A percentile compares a stretch with the other conserved stretches of the same genome.
phyloP scores from a whole-genome alignment of 1,284 basidiomycete species.

The Vanrija sp. region DNA sequence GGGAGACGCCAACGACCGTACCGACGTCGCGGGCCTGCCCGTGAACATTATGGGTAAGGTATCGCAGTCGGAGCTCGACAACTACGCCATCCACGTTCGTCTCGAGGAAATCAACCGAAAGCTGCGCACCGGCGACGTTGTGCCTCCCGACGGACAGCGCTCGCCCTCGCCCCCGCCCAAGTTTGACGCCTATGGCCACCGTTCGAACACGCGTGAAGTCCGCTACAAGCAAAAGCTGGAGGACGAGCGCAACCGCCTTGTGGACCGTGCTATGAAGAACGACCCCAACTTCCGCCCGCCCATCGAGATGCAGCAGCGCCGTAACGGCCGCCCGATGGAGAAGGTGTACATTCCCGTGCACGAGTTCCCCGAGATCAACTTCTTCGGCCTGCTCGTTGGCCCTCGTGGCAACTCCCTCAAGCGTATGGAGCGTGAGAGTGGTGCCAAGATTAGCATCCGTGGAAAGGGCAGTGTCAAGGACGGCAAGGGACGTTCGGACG shows the following conservation, averaged over 20 bases:
- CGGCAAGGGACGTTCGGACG: slow-evolving; percentile 90
- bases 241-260: slow-evolving; percentile 88
- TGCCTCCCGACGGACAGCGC: slow-evolving; percentile 91
- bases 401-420: slow-evolving; percentile 98
- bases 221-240: slow-evolving; percentile 97
- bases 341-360: slow-evolving; percentile 99
- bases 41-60: slow-evolving; percentile 90
- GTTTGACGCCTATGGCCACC: slow-evolving; percentile 92
- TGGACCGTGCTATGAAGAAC: slow-evolving; percentile 93
- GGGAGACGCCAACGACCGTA: slow-evolving; percentile 76
- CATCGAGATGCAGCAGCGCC: slow-evolving; percentile 75
- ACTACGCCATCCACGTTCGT: slow-evolving; percentile 88
- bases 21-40: slow-evolving; percentile 81
- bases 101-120: slow-evolving; percentile 97
- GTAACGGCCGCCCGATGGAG: slow-evolving; percentile 84
- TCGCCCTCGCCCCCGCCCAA: slow-evolving; percentile 96
- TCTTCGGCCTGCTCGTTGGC: slow-evolving; percentile 96
- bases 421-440: slow-evolving; percentile 97
- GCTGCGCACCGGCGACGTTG: slow-evolving; percentile 85
- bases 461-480: slow-evolving; percentile 99
- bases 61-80: slow-evolving; percentile 86
- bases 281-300: slow-evolving; percentile 97
- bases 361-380: slow-evolving; percentile 99
- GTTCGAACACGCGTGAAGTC: slow-evolving; percentile 97
- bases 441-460: slow-evolving; percentile 97